Conservation (phyloP, 768 basidiomycete genomes). For the Boletus coccyginus region DNA sequence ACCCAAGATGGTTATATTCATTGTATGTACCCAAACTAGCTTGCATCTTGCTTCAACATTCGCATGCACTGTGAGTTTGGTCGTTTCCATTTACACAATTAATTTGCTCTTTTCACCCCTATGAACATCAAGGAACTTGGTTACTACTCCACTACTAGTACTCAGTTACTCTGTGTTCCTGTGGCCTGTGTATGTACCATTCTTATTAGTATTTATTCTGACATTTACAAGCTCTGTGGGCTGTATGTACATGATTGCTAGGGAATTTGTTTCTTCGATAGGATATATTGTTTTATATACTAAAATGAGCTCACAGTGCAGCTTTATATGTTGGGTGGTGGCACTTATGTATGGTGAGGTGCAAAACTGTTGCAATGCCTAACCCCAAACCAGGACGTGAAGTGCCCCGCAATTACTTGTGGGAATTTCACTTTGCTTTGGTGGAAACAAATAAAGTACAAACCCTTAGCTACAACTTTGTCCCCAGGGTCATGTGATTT, state of each 20-base stretch:
- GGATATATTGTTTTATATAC: slow-evolving; percentile 53
- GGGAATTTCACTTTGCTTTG: too few relatives aligned
- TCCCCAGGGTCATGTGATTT: too few relatives aligned
- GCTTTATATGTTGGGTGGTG: slow-evolving; percentile 42
- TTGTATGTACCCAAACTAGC: slow-evolving; percentile 23
- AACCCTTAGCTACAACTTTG: too few relatives aligned
- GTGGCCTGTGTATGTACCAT: slow-evolving; percentile 45
- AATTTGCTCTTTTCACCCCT: slow-evolving; percentile 51
- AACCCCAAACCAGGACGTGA: too few relatives aligned
- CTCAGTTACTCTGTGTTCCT: slow-evolving; percentile 46
- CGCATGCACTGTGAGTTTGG: slow-evolving; percentile 26
- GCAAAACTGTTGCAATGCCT: too few relatives aligned
- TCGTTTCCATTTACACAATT: slow-evolving; percentile 44
- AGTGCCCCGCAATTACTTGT: too few relatives aligned
- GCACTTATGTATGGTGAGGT: too few relatives aligned
- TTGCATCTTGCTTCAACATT: not conserved
- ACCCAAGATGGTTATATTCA: slow-evolving; percentile 30
- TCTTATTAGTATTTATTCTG: slow-evolving; percentile 40
- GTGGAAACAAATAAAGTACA: too few relatives aligned
- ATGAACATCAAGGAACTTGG: slow-evolving; percentile 50
- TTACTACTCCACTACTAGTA: slow-evolving; percentile 46
- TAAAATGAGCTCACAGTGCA: slow-evolving; percentile 10
- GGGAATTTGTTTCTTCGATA: slow-evolving; percentile 41
- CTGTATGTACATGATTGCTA: slow-evolving; percentile 47
- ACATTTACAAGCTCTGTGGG: slow-evolving; percentile 42